Evolutionary conservation across 148 eudicot genomes (phyloP).

Genomic region (Oxyria digyna): DNA sequence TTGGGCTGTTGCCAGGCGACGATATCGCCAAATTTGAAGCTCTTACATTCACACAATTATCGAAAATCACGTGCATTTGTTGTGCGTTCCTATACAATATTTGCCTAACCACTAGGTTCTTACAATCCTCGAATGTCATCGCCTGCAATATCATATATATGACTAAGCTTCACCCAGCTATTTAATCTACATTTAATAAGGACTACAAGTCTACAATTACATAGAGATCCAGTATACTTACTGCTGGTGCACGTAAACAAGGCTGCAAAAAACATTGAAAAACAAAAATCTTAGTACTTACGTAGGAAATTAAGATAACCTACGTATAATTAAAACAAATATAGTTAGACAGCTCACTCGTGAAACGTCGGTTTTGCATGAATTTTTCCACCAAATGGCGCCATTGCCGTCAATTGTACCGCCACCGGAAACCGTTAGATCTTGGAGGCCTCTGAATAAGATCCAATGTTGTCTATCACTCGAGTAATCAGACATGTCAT

Average conservation of each 20-base stretch:
- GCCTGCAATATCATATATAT: slow-evolving; percentile 31
- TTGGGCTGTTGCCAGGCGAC: slow-evolving; percentile 65
- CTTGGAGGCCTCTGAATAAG: slow-evolving; percentile 30
- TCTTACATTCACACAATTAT: slow-evolving; percentile 35
- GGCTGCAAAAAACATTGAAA: slow-evolving; percentile 25
- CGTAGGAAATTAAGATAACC: too few species aligned
- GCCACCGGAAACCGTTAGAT: slow-evolving; percentile 46
- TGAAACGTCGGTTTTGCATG: slow-evolving; percentile 53
- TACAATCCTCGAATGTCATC: slow-evolving; percentile 43
- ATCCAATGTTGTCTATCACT: slow-evolving; percentile 44
- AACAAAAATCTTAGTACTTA: not conserved
- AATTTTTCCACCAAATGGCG: slow-evolving; percentile 62
- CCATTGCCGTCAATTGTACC: slow-evolving; percentile 83
- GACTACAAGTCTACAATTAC: too few species aligned
- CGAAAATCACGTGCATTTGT: slow-evolving; percentile 59
- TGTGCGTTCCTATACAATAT: slow-evolving; percentile 51
- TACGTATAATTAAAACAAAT: not conserved
- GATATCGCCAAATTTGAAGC: slow-evolving; percentile 39
- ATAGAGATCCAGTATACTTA: slow-evolving; percentile 17
- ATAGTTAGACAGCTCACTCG: slow-evolving; percentile 21
- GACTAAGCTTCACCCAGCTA: too few species aligned
- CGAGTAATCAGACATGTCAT: slow-evolving; percentile 30
- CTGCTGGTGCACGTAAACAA: slow-evolving; percentile 74
- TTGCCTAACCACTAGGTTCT: slow-evolving; percentile 38
- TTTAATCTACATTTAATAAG: too few species aligned